Conservation (phyloP, 306 rosid genomes). For the Cucurbita pepo region DNA sequence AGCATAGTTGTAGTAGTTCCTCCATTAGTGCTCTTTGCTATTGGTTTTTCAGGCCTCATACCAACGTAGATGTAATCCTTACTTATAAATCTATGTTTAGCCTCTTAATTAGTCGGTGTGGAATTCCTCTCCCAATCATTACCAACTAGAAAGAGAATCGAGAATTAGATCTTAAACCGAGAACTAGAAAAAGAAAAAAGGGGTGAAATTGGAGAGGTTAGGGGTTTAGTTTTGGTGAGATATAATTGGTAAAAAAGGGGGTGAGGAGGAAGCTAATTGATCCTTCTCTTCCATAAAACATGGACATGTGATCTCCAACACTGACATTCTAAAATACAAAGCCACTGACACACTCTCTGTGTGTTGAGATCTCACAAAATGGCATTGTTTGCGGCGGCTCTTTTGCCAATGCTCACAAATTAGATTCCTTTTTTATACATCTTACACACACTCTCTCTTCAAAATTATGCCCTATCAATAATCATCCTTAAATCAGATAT, state of each 20-base stretch:
- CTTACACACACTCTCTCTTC: background rate
- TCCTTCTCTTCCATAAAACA: slow-evolving; percentile 34
- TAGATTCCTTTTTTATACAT: background rate
- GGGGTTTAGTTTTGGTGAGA: background rate
- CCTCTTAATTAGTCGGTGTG: no score
- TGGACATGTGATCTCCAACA: slow-evolving; percentile 44
- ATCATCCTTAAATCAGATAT: background rate
- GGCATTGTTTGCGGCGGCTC: slow-evolving; percentile 27
- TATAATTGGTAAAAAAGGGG: background rate
- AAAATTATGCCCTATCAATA: background rate
- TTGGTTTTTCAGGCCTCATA: no score
- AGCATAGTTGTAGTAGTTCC: background rate
- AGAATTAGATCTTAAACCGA: no score
- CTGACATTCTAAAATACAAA: slow-evolving; percentile 24
- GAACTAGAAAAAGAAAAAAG: background rate
- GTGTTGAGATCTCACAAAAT: slow-evolving; percentile 15
- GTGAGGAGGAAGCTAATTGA: background rate
- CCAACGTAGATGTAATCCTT: no score
- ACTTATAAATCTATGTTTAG: no score
- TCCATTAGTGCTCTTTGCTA: background rate
- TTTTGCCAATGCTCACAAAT: slow-evolving; percentile 11
- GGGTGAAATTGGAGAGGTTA: background rate
- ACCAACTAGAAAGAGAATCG: no score
- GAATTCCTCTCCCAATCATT: no score
- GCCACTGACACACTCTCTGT: background rate